These are phyloP conservation scores for Cutaneotrichosporon cyanovorans DNA, from an alignment of 1,284 basidiomycete species.

Conservation along the genomic window DNA sequence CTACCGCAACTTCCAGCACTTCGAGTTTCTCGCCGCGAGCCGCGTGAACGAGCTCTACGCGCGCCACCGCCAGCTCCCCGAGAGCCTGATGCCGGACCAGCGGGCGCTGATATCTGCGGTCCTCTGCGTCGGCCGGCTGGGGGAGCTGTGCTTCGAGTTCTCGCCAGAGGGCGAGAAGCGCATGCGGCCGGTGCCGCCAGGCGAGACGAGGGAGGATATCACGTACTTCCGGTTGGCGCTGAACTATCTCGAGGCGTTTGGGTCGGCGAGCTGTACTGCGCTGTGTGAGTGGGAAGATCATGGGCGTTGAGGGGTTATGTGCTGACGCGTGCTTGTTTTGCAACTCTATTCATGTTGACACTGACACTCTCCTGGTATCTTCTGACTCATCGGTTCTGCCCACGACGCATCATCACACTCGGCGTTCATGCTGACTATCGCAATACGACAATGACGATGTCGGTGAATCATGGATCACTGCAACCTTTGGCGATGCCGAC, in stretches of 20 bases:
- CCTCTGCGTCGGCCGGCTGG: conserved; percentile 17
- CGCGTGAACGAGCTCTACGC: conserved; percentile 17
- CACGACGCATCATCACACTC: too few species aligned
- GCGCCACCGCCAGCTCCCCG: conserved; percentile 18
- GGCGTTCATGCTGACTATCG: too few species aligned
- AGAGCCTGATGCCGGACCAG: conserved; percentile 21
- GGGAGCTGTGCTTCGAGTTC: conserved; percentile 10
- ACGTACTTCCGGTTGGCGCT: conserved; percentile 26
- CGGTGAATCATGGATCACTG: too few species aligned
- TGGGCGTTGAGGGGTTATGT: background rate
- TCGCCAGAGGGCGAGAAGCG: background rate
- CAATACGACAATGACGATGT: too few species aligned
- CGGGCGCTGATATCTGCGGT: conserved; percentile 21
- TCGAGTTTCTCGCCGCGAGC: conserved; percentile 9
- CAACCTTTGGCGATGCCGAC: too few species aligned
- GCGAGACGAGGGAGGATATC: conserved; percentile 21
- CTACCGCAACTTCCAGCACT: conserved; percentile 14
- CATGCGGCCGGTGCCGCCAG: conserved; percentile 4
- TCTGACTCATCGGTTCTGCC: too few species aligned
- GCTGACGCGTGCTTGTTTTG: too few species aligned
- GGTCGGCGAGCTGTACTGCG: conserved; percentile 17
- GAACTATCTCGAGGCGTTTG: conserved; percentile 19
- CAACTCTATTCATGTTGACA: background rate
- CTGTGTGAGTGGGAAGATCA: conserved; percentile 22
- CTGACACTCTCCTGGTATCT: too few species aligned